phyloP scores from a whole-genome alignment of 768 basidiomycete genomes.

The Amanita exitialis region DNA sequence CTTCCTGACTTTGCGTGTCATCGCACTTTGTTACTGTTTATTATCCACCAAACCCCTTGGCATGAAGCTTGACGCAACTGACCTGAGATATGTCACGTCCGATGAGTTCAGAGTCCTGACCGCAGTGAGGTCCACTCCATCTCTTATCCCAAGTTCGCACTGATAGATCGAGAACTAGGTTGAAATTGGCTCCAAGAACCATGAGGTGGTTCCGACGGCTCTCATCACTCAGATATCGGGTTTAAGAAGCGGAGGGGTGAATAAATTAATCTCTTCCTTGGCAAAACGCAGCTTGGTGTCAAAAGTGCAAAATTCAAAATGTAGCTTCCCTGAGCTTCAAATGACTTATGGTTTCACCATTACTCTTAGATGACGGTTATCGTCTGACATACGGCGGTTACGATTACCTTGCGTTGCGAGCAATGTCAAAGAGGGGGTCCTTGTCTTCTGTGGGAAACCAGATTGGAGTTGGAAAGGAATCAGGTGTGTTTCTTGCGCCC shows the following conservation, averaged over 20 bases:
- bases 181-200: constrained; percentile 97
- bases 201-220: constrained; percentile 85
- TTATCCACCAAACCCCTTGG: neutral
- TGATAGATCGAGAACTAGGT: constrained; percentile 39
- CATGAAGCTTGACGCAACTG: constrained; percentile 94
- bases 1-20: constrained; percentile 1
- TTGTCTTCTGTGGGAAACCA: constrained; percentile 92
- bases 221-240: constrained; percentile 91
- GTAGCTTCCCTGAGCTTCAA: constrained; percentile 28
- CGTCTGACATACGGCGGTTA: constrained; percentile 98
- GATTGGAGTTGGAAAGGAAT: constrained; percentile 98
- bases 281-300: constrained; percentile 90
- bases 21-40: neutral
- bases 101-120: constrained; percentile 96
- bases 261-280: constrained; percentile 82
- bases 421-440: constrained; percentile 82
- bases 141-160: neutral
- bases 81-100: constrained; percentile 82
- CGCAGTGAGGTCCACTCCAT: constrained; percentile 41
- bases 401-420: constrained; percentile 90
- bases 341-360: neutral
- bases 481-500: constrained; percentile 38
- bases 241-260: constrained; percentile 86
- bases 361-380: constrained; percentile 81
- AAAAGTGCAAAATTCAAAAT: constrained; percentile 86